phyloP scores from a whole-genome alignment of 139 green algal genomes.

The Chlamydomonas schloesseri region DNA sequence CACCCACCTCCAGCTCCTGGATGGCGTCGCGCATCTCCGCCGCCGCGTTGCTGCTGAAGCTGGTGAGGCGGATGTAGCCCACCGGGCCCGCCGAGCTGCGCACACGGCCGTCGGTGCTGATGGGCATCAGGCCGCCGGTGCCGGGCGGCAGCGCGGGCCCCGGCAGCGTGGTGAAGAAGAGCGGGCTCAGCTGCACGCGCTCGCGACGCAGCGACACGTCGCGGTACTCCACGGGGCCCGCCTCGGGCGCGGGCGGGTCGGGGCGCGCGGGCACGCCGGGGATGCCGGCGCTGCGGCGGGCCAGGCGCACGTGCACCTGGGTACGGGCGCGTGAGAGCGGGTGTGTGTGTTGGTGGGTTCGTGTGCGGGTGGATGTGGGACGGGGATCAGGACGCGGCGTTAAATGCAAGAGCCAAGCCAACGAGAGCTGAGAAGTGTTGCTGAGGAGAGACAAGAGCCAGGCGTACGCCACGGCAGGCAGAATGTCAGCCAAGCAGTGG shows the following conservation, averaged over 20 bases:
- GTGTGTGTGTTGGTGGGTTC: no score
- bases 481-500: no score
- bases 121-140: constrained; percentile 4
- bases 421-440: no score
- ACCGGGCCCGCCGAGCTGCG: constrained; percentile 14
- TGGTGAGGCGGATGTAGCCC: constrained; percentile 91
- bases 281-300: constrained; percentile 70
- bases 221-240: background rate
- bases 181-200: constrained; percentile 80
- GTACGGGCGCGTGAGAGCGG: no score
- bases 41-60: constrained; percentile 86
- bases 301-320: constrained; percentile 71
- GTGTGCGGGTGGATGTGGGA: no score
- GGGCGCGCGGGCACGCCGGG: constrained; percentile 78
- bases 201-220: constrained; percentile 78
- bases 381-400: no score
- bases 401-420: no score
- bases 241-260: constrained; percentile 48
- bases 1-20: constrained; percentile 71
- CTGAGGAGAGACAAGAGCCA: no score
- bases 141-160: background rate
- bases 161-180: constrained; percentile 76
- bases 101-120: constrained; percentile 5
- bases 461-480: no score
- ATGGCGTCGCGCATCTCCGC: constrained; percentile 85